Evolutionary conservation across 2,329 filamentous ascomycete species (phyloP), one percentile per base, ranked within the genome.

Genomic region (Phaeosphaeriaceae sp.): DNA sequence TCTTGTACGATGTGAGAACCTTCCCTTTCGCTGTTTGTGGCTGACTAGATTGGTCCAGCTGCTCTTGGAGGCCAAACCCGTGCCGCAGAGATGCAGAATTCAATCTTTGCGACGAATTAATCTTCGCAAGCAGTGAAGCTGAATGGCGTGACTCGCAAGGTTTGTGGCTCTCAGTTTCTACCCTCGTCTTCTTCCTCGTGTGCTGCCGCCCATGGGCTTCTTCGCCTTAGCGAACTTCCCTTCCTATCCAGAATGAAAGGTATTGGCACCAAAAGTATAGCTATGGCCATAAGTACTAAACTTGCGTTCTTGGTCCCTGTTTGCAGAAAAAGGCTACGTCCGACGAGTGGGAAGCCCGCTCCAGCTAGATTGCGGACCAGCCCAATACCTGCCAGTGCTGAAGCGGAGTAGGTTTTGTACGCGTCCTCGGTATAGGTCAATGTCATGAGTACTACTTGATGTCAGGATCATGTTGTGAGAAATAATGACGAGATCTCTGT

Each of bases 381-480:
- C 8, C 78, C 78, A 11, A 80, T 78, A 0, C 78, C 79, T 15
- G 79, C 79, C 5, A 81, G 72, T 1, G 79, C 79, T 17, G 74
- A 78, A 4, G 80, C 79, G 10, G 77, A 79, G 59, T 75, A 80
- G 2, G 78, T 74, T 65, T 81, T 80, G 60, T 84, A 84, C 7
- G 80, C 78, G 59, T 84, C 82, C 54, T 83, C 81, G 1, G 81
- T 82, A 59, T 82, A 84, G 4, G 79, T 81, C 35, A 83, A 77
- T 1, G 81, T 81, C 75, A 82, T 83, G 2, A 85, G 72, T 49
- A 84, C 63, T 67, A 28, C 2, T 26, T 11, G 10, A 2, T 4
- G 15, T 13, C 19, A 32, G 49, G 6, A 6, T 35, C 10, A 3
- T 15, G 10, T 35, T 60, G n/a, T 55, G 26, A 17, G 10, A 40